Percentiles rank a stretch among this genome's conserved stretches.
Evolutionary conservation across 192 early-diverging fungal genomes (phyloP).

Genomic region (Geosiphon pyriformis): DNA sequence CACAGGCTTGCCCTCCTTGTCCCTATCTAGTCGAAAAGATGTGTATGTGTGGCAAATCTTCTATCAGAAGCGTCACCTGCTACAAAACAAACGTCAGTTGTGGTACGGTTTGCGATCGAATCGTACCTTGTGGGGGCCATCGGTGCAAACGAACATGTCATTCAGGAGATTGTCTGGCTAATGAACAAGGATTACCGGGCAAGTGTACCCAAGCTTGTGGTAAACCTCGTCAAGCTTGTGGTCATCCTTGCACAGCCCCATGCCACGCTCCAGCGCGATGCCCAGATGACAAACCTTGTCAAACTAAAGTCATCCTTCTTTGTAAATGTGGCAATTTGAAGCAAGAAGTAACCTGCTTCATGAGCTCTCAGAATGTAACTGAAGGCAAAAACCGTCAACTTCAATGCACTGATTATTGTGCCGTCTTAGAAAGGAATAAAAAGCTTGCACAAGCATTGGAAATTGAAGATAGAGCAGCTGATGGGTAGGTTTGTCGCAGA

Average conservation of each 20-base stretch:
- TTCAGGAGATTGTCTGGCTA: constrained; percentile 61
- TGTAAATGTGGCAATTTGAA: constrained; percentile 76
- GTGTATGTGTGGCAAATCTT: constrained; percentile 76
- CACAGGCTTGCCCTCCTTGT: constrained; percentile 88
- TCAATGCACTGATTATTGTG: constrained; percentile 79
- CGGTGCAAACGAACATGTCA: constrained; percentile 81
- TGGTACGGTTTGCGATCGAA: constrained; percentile 58
- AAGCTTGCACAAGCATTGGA: constrained; percentile 76
- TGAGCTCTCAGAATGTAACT: constrained; percentile 42
- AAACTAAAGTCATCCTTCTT: constrained; percentile 43
- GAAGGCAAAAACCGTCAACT: constrained; percentile 41
- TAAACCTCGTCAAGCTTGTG: constrained; percentile 70
- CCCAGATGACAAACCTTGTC: constrained; percentile 70
- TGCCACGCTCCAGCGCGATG: constrained; percentile 81
- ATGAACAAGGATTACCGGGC: constrained; percentile 30
- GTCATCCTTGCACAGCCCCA: constrained; percentile 65
- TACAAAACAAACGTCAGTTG: constrained; percentile 70
- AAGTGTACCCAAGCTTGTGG: constrained; percentile 70
- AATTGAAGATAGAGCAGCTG: constrained; percentile 37
- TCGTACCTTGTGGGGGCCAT: constrained; percentile 65
- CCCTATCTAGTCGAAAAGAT: constrained; percentile 65
- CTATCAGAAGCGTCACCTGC: constrained; percentile 78
- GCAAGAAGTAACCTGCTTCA: constrained; percentile 61
- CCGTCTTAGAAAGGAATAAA: constrained; percentile 71
- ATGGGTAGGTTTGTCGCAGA: constrained; percentile 21